phyloP scores from a whole-genome alignment of 805 yeast genomes.

The Deakozyma indianensis region DNA sequence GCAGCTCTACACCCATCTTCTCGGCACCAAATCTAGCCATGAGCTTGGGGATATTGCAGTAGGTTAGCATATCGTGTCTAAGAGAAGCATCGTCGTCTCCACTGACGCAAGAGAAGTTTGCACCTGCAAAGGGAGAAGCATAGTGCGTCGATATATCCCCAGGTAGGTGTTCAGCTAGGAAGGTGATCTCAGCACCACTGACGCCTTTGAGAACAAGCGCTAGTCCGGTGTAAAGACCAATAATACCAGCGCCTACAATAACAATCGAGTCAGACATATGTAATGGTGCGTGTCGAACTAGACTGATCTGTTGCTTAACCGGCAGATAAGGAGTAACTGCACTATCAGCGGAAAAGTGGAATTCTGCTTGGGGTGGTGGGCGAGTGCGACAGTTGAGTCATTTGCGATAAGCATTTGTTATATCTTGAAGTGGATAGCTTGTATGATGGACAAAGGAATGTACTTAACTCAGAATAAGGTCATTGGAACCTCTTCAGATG shows the following conservation, averaged over 20 bases:
- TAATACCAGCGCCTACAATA: slow-evolving; percentile 43
- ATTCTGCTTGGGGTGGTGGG: too few species aligned
- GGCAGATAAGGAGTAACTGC: too few species aligned
- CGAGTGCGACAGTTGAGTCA: too few species aligned
- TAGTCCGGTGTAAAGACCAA: slow-evolving; percentile 50
- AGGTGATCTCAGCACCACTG: slow-evolving; percentile 28
- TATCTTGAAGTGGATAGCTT: too few species aligned
- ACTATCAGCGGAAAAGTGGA: too few species aligned
- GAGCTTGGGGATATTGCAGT: slow-evolving; percentile 30
- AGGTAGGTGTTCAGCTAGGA: slow-evolving; percentile 55
- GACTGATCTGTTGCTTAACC: too few species aligned
- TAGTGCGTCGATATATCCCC: slow-evolving; percentile 65
- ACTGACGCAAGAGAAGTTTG: slow-evolving; percentile 45
- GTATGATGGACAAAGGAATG: too few species aligned
- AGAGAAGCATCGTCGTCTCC: slow-evolving; percentile 40
- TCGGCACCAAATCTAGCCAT: slow-evolving; percentile 34
- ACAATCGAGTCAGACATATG: slow-evolving; percentile 6
- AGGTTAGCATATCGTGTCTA: slow-evolving; percentile 42
- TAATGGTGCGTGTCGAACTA: too few species aligned
- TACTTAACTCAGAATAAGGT: too few species aligned
- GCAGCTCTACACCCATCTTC: slow-evolving; percentile 37
- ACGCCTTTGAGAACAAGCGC: slow-evolving; percentile 30
- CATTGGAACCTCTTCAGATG: too few species aligned
- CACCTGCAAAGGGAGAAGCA: slow-evolving; percentile 76
- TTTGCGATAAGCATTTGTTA: too few species aligned